Evolutionary conservation across 1,284 basidiomycete genomes (phyloP).

Genomic region (Rhodotorula glutinis): DNA sequence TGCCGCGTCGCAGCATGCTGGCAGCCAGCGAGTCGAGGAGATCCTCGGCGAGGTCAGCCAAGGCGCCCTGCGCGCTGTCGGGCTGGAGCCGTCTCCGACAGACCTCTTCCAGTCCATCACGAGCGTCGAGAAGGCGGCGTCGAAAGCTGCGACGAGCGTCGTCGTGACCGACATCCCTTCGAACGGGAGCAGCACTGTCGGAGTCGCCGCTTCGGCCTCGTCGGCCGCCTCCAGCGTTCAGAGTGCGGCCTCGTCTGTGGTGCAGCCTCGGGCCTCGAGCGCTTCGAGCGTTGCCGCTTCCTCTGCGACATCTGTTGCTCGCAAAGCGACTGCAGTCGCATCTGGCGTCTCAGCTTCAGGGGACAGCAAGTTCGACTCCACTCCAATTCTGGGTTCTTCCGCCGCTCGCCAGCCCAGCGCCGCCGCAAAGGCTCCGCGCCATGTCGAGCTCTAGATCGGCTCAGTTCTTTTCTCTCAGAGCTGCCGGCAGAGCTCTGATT

Average conservation of each 20-base stretch:
- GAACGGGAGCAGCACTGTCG: too few relatives aligned
- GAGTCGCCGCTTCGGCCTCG: neutral
- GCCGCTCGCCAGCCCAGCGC: too few relatives aligned
- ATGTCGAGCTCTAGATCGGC: too few relatives aligned
- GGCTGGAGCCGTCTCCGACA: conserved; percentile 22
- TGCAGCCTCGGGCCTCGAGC: conserved; percentile 13
- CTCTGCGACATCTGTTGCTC: too few relatives aligned
- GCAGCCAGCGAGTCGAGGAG: conserved; percentile 5
- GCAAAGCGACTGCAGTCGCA: too few relatives aligned
- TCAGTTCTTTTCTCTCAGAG: too few relatives aligned
- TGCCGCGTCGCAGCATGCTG: too few relatives aligned
- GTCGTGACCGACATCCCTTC: neutral
- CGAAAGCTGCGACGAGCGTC: neutral
- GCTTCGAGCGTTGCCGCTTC: neutral
- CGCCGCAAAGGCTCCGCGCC: too few relatives aligned
- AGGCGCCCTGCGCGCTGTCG: conserved; percentile 13
- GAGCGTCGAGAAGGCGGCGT: conserved; percentile 8
- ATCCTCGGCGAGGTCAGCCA: conserved; percentile 25
- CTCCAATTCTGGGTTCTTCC: too few relatives aligned
- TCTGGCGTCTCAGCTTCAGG: too few relatives aligned
- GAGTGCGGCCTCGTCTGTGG: conserved; percentile 4
- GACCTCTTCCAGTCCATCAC: conserved; percentile 18
- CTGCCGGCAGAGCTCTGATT: too few relatives aligned
- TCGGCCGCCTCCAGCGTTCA: neutral
- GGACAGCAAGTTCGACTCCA: too few relatives aligned